Evolutionary conservation across 192 early-diverging fungal species (phyloP).

Genomic region (Umbelopsis sp.): DNA sequence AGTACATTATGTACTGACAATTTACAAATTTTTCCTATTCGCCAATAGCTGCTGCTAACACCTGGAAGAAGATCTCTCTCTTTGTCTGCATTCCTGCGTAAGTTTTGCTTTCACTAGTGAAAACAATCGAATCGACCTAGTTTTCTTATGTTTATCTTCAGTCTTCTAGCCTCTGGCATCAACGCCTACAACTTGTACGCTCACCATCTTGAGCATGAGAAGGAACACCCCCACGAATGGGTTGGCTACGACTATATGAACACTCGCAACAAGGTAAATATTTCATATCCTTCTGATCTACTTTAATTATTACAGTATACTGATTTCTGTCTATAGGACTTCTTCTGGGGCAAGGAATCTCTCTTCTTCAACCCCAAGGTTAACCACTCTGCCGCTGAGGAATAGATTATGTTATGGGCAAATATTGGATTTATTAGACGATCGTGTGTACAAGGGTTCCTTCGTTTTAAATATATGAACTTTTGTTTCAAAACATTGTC

Average conservation of each 20-base stretch:
- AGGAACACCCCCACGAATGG: slow-evolving; percentile 33
- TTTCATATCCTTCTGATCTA: background rate
- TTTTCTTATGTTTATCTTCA: slow-evolving; percentile 3
- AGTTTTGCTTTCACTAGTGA: background rate
- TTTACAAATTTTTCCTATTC: background rate
- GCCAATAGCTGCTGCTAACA: slow-evolving; percentile 31
- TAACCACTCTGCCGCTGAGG: slow-evolving; percentile 29
- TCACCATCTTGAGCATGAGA: slow-evolving; percentile 31
- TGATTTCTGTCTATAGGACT: slow-evolving; percentile 24
- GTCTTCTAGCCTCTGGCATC: slow-evolving; percentile 35
- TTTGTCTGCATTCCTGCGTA: slow-evolving; percentile 43
- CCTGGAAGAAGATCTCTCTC: slow-evolving; percentile 42
- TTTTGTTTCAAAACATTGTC: background rate
- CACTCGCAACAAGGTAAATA: slow-evolving; percentile 62
- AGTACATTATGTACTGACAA: background rate
- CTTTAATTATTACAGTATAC: background rate
- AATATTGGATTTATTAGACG: slow-evolving; percentile 4
- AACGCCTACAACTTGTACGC: slow-evolving; percentile 40
- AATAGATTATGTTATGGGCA: slow-evolving; percentile 20
- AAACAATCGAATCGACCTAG: background rate
- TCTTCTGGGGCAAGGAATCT: slow-evolving; percentile 41
- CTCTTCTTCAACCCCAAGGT: slow-evolving; percentile 40
- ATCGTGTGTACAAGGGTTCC: background rate
- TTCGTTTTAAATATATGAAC: slow-evolving; percentile 9
- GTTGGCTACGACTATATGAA: slow-evolving; percentile 40